phyloP scores from a whole-genome alignment of 441 rosid genomes.

The Biscutella auriculata region DNA sequence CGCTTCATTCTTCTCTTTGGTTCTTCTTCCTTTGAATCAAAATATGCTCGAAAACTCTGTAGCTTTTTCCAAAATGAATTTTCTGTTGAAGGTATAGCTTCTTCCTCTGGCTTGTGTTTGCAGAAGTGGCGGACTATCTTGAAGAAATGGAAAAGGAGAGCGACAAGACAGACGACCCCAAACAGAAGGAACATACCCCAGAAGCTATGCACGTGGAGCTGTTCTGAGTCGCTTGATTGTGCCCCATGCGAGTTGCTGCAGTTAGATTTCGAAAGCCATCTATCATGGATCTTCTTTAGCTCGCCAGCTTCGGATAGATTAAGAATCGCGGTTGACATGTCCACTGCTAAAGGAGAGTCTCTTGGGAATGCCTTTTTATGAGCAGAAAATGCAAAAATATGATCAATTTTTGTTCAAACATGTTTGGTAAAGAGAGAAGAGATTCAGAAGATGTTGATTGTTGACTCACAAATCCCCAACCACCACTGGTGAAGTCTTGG shows the following conservation, averaged over 20 bases:
- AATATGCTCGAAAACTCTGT: conserved; percentile 49
- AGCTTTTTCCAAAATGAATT: conserved; percentile 25
- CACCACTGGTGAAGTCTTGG: conserved; percentile 67
- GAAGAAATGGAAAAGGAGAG: conserved; percentile 54
- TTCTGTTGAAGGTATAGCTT: conserved; percentile 18
- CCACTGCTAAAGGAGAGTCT: conserved; percentile 79
- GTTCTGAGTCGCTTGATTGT: conserved; percentile 33
- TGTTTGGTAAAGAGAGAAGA: neutral
- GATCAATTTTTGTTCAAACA: neutral
- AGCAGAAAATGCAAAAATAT: conserved; percentile 1
- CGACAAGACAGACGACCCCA: conserved; percentile 54
- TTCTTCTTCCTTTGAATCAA: conserved; percentile 44
- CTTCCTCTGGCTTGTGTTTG: conserved; percentile 20
- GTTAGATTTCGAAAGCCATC: conserved; percentile 51
- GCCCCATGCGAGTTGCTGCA: conserved; percentile 30
- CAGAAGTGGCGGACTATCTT: conserved; percentile 36
- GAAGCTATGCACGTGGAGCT: conserved; percentile 58
- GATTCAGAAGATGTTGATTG: conserved; percentile 17
- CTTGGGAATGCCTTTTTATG: conserved; percentile 58
- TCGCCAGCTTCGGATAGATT: conserved; percentile 73
- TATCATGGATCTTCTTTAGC: conserved; percentile 70
- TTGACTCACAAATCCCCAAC: conserved; percentile 89
- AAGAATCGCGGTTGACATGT: conserved; percentile 85
- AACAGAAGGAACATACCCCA: conserved; percentile 67
- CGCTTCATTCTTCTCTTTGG: conserved; percentile 41